Conservation (phyloP, 2,329 filamentous ascomycete species). For the Blastomyces emzantsi region DNA sequence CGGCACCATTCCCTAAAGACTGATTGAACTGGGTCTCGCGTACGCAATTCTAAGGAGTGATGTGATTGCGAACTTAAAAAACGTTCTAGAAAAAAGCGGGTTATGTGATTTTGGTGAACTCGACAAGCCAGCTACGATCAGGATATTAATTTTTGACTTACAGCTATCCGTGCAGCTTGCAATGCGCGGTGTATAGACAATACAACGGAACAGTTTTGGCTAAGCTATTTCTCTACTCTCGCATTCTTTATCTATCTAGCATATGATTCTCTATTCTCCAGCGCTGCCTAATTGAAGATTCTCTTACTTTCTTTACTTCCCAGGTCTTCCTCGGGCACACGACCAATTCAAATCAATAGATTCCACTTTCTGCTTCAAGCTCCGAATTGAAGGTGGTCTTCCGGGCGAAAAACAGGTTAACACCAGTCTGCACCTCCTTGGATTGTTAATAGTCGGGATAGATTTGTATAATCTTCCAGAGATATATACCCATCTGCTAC, state of each 20-base stretch:
- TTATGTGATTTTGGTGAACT: neutral
- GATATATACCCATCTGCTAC: no score
- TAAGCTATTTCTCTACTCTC: neutral
- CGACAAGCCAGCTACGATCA: neutral
- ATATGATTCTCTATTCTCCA: neutral
- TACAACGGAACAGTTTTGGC: neutral
- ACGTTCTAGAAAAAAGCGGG: neutral
- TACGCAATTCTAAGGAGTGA: neutral
- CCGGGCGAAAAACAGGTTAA: neutral
- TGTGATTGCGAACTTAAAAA: neutral
- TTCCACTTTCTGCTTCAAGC: no score
- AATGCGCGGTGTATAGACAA: neutral
- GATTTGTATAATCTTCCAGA: no score
- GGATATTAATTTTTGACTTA: neutral
- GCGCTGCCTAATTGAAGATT: neutral
- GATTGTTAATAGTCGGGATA: no score
- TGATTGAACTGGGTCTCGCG: neutral
- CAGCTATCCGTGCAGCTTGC: neutral
- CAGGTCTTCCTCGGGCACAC: neutral
- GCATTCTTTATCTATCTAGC: neutral
- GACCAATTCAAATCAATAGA: no score
- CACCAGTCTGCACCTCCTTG: no score
- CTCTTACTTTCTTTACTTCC: neutral
- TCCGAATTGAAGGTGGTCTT: neutral
- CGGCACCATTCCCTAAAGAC: neutral